These are phyloP conservation scores for Boletales sp. DNA, from an alignment of 768 basidiomycete species.

Conservation along the genomic window DNA sequence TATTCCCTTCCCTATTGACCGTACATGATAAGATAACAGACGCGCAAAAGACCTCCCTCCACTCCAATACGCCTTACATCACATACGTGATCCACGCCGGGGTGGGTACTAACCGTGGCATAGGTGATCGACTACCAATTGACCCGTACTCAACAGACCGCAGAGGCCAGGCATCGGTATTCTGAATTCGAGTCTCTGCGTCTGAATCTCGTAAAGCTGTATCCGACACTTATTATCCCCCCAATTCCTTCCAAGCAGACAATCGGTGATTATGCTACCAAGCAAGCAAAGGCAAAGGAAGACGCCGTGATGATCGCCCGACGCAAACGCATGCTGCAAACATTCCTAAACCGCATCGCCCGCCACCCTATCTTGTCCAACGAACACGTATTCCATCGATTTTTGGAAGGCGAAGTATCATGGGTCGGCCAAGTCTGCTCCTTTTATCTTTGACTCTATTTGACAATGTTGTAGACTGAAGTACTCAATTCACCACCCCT, in stretches of 20 bases:
- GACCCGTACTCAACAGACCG: conserved; percentile 47
- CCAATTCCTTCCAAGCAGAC: conserved; percentile 98
- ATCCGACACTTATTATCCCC: conserved; percentile 95
- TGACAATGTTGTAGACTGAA: conserved; percentile 58
- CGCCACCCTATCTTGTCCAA: conserved; percentile 94
- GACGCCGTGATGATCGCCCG: conserved; percentile 88
- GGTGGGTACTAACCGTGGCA: conserved; percentile 41
- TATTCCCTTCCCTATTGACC: conserved; percentile 5
- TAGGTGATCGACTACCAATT: conserved; percentile 1
- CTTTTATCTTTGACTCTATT: neutral
- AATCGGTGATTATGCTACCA: conserved; percentile 93
- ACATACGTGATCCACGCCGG: conserved; percentile 90
- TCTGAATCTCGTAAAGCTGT: conserved; percentile 75
- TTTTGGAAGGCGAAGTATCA: conserved; percentile 92
- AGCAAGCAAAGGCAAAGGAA: conserved; percentile 95
- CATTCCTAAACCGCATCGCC: conserved; percentile 87
- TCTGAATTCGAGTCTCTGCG: conserved; percentile 97
- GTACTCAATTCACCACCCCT: conserved; percentile 91
- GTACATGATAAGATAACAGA: conserved; percentile 72
- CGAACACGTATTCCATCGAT: conserved; percentile 94
- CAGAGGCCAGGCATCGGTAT: conserved; percentile 85
- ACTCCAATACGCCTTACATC: conserved; percentile 89
- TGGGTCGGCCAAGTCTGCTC: conserved; percentile 63
- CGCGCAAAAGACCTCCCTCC: conserved; percentile 90
- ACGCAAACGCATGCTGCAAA: conserved; percentile 92